Conservation (phyloP, 148 eudicot genomes). For the Rhododendron simsii region DNA sequence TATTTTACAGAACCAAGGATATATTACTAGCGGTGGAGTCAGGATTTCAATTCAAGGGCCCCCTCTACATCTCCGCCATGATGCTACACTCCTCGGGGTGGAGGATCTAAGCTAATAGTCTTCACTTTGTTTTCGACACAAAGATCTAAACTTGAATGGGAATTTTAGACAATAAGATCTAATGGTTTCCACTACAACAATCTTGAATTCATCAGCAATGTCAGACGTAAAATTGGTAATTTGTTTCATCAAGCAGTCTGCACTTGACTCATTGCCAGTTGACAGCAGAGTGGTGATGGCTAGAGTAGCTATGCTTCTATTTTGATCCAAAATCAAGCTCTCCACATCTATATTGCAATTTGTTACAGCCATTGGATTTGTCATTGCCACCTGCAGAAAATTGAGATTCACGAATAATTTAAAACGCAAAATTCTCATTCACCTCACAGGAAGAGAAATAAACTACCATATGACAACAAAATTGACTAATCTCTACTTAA, state of each 20-base stretch:
- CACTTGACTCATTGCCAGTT: slow-evolving; percentile 96
- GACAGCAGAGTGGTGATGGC: slow-evolving; percentile 93
- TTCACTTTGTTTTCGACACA: too few relatives aligned
- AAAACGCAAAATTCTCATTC: not conserved
- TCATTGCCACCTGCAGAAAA: slow-evolving; percentile 83
- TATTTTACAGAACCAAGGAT: too few relatives aligned
- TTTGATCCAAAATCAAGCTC: slow-evolving; percentile 94
- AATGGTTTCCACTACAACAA: slow-evolving; percentile 96
- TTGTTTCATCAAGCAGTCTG: slow-evolving; percentile 96
- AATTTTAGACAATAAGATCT: slow-evolving; percentile 89
- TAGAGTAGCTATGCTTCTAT: slow-evolving; percentile 98
- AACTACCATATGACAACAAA: not conserved
- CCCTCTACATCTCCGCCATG: too few relatives aligned
- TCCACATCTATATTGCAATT: slow-evolving; percentile 99
- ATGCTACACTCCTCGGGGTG: too few relatives aligned
- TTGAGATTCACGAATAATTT: not conserved
- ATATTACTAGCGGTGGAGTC: too few relatives aligned
- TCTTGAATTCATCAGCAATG: slow-evolving; percentile 97
- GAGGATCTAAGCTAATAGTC: too few relatives aligned
- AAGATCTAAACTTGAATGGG: slow-evolving; percentile 88
- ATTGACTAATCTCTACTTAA: too few relatives aligned
- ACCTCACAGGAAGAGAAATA: not conserved
- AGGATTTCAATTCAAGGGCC: too few relatives aligned
- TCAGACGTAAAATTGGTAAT: slow-evolving; percentile 98
- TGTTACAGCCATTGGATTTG: slow-evolving; percentile 96